phyloP scores from a whole-genome alignment of 495 filamentous ascomycete genomes.

The Lophium mytilinum region DNA sequence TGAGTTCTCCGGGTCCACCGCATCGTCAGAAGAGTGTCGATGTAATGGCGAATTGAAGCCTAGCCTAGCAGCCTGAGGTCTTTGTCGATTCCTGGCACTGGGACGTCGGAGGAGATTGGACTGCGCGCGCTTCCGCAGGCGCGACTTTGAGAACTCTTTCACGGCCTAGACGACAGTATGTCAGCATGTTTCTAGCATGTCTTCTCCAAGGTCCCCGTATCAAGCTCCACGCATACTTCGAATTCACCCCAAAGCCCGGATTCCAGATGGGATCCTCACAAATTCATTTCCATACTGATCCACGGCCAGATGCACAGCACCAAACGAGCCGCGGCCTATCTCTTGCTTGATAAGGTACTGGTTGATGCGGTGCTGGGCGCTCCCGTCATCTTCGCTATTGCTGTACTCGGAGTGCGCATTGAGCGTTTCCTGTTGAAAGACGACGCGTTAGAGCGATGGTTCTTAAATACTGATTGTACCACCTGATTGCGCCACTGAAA shows the following conservation, averaged over 20 bases:
- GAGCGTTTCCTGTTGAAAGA: constrained; percentile 64
- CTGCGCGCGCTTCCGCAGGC: constrained; percentile 85
- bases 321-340: constrained; percentile 92
- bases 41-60: constrained; percentile 60
- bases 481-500: no score
- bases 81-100: constrained; percentile 43
- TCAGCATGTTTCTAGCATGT: constrained; percentile 16
- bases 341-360: constrained; percentile 93
- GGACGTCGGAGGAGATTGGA: constrained; percentile 78
- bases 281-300: constrained; percentile 92
- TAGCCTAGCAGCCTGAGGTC: constrained; percentile 42
- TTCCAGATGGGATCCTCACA: constrained; percentile 48
- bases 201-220: constrained; percentile 13
- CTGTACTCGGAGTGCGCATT: constrained; percentile 82
- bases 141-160: constrained; percentile 94
- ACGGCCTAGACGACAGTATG: constrained; percentile 55
- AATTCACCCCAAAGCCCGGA: background rate
- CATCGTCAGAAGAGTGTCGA: constrained; percentile 42
- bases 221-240: constrained; percentile 8
- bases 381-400: constrained; percentile 75
- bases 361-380: constrained; percentile 73
- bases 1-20: constrained; percentile 58
- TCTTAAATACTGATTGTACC: background rate
- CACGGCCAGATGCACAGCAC: constrained; percentile 82
- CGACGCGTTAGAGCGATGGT: background rate